phyloP scores from a whole-genome alignment of 345 rosid species.

The Noccaea bulbosa region DNA sequence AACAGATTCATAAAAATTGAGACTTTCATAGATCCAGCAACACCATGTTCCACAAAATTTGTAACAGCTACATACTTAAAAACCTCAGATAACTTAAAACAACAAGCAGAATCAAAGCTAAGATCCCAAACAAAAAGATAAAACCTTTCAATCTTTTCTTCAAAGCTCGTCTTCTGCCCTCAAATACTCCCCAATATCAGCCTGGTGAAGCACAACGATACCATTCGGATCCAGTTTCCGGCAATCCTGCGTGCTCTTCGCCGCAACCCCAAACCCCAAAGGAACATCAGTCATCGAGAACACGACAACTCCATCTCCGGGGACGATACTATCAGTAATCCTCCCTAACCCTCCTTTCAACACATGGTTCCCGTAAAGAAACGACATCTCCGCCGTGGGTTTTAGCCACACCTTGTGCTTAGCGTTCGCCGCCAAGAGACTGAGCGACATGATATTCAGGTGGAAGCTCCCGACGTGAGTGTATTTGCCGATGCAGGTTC shows the following conservation, averaged over 20 bases:
- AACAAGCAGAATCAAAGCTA: constrained; percentile 35
- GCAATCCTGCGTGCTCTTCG: constrained; percentile 83
- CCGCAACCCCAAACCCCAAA: constrained; percentile 81
- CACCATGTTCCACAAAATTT: constrained; percentile 32
- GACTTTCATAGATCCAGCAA: constrained; percentile 25
- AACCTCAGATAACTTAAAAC: not conserved
- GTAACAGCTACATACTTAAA: constrained; percentile 25
- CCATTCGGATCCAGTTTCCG: constrained; percentile 88
- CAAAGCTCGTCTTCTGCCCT: constrained; percentile 91
- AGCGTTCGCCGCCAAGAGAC: constrained; percentile 72
- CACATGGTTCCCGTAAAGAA: constrained; percentile 87
- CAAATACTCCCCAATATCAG: constrained; percentile 88
- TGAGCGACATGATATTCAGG: constrained; percentile 66
- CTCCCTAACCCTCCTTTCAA: constrained; percentile 87
- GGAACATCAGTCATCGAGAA: constrained; percentile 90
- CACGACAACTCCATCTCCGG: constrained; percentile 88
- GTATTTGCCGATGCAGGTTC: constrained; percentile 85
- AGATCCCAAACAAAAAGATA: constrained; percentile 6
- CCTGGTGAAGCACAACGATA: constrained; percentile 80
- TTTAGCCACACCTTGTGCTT: constrained; percentile 93
- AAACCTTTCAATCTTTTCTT: constrained; percentile 2
- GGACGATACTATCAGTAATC: constrained; percentile 76
- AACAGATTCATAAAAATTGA: constrained; percentile 21
- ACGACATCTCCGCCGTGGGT: constrained; percentile 95
- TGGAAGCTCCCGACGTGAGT: constrained; percentile 80